Percentiles rank a stretch among this genome's conserved stretches.
Evolutionary conservation across 2,329 filamentous ascomycete species (phyloP).

Genomic region (Aspergillus candidus): DNA sequence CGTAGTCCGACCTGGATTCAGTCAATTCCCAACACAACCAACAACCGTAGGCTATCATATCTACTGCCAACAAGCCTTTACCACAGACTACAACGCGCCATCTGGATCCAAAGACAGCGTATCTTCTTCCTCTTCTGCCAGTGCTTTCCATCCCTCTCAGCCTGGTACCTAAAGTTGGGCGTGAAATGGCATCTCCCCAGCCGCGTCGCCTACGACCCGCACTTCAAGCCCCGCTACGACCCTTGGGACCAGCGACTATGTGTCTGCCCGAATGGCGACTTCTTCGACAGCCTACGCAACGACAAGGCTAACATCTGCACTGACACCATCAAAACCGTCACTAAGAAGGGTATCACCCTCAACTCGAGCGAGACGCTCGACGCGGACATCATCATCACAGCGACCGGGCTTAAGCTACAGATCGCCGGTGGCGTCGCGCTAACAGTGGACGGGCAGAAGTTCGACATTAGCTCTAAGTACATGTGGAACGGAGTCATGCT

Average conservation of each 20-base stretch:
- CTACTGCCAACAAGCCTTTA: too few relatives aligned
- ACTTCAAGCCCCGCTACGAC: constrained; percentile 58
- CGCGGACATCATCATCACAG: constrained; percentile 35
- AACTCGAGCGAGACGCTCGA: constrained; percentile 28
- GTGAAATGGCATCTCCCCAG: constrained; percentile 48
- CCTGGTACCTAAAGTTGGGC: constrained; percentile 38
- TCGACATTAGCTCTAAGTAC: constrained; percentile 21
- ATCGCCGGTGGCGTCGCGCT: constrained; percentile 26
- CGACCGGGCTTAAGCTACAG: constrained; percentile 33
- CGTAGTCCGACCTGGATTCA: too few relatives aligned
- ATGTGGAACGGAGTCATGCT: constrained; percentile 32
- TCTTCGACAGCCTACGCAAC: constrained; percentile 45
- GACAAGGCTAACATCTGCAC: constrained; percentile 48
- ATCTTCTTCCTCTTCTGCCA: constrained; percentile 47
- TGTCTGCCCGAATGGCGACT: constrained; percentile 53
- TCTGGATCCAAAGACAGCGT: too few relatives aligned
- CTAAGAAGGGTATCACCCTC: constrained; percentile 41
- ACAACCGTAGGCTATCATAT: too few relatives aligned
- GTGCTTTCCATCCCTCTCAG: constrained; percentile 45
- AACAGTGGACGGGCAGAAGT: constrained; percentile 22
- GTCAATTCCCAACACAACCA: too few relatives aligned
- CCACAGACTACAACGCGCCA: too few relatives aligned
- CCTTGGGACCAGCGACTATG: constrained; percentile 70
- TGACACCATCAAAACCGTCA: constrained; percentile 45
- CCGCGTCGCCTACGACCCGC: constrained; percentile 47